Evolutionary conservation across 2,329 filamentous ascomycete species (phyloP).

Genomic region (Fusarium keratoplasticum): DNA sequence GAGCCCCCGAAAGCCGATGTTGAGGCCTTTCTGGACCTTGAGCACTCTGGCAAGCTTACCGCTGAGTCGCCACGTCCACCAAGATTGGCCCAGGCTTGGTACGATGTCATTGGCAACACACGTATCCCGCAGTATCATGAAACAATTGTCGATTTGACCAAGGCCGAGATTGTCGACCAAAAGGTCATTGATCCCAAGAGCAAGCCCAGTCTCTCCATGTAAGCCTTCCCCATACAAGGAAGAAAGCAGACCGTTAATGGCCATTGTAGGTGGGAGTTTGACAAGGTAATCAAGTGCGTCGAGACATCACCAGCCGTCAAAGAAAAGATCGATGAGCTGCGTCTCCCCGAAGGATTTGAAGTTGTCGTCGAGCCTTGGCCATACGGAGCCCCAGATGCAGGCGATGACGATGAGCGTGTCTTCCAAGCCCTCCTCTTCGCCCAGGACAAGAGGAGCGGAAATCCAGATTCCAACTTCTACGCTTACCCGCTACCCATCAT

Average conservation of each 20-base stretch:
- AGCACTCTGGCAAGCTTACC: conserved; percentile 52
- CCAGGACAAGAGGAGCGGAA: conserved; percentile 45
- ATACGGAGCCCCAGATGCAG: conserved; percentile 45
- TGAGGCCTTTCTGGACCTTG: conserved; percentile 57
- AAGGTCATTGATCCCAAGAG: conserved; percentile 44
- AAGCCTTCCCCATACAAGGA: conserved; percentile 3
- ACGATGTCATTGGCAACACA: conserved; percentile 48
- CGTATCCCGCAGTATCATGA: conserved; percentile 48
- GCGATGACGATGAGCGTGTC: conserved; percentile 45
- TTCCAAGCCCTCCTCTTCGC: conserved; percentile 52
- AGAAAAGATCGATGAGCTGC: conserved; percentile 45
- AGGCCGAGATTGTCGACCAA: conserved; percentile 38
- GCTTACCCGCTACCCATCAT: conserved; percentile 64
- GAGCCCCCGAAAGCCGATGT: conserved; percentile 64
- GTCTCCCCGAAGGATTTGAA: conserved; percentile 46
- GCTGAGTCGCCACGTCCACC: conserved; percentile 42
- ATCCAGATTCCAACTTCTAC: conserved; percentile 66
- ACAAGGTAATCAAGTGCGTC: conserved; percentile 48
- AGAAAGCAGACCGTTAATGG: not conserved
- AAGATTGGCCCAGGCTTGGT: conserved; percentile 57
- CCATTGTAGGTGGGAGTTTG: conserved; percentile 48
- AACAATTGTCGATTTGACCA: conserved; percentile 49
- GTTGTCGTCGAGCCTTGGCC: conserved; percentile 51
- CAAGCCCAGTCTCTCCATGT: conserved; percentile 48
- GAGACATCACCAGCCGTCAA: conserved; percentile 47